phyloP scores from a whole-genome alignment of 106 monocot species.

The Dendrobium chrysotoxum region DNA sequence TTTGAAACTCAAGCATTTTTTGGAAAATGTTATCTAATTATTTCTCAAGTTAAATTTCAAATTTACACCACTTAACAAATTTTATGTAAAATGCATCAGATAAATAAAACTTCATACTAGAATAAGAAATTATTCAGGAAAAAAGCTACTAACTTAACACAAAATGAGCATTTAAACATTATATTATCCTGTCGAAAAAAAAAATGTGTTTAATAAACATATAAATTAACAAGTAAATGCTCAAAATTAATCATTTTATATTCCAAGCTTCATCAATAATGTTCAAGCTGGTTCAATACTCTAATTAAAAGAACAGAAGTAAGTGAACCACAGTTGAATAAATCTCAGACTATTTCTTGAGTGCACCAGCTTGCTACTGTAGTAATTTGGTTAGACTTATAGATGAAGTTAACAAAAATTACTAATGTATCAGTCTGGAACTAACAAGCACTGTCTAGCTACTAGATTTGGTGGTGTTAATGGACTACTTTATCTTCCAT shows the following conservation, averaged over 20 bases:
- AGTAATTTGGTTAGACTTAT: neutral
- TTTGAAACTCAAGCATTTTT: neutral
- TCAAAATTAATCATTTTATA: neutral
- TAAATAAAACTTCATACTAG: neutral
- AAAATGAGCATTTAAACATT: neutral
- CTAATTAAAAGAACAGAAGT: neutral
- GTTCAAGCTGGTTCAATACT: neutral
- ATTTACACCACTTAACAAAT: neutral
- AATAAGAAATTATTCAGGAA: neutral
- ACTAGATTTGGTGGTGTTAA: neutral
- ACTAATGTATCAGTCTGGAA: neutral
- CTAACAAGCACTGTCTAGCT: neutral
- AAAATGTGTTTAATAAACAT: neutral
- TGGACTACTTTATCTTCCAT: constrained; percentile 1
- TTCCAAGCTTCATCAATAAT: neutral
- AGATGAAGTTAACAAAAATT: neutral
- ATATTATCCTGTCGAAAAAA: neutral
- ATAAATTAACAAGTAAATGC: neutral
- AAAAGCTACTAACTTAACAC: neutral
- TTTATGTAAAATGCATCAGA: neutral
- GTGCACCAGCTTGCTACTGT: neutral
- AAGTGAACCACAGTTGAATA: neutral
- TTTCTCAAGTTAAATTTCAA: too few species aligned
- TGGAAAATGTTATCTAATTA: neutral
- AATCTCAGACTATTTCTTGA: neutral